A percentile compares a stretch with the other conserved stretches of the same genome.
These are phyloP conservation scores for Withania somnifera DNA, from an alignment of 305 asterid genomes.

Conservation along the genomic window DNA sequence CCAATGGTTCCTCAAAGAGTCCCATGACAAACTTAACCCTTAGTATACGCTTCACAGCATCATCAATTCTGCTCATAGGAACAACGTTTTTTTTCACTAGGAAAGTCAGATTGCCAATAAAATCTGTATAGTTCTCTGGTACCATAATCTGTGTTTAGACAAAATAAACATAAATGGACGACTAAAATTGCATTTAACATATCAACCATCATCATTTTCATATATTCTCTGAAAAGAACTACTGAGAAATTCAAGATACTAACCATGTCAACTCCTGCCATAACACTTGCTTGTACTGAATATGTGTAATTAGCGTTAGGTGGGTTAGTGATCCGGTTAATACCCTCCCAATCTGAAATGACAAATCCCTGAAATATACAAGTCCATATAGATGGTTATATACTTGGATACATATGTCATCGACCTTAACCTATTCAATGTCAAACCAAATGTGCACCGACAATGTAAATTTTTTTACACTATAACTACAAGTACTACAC, in stretches of 20 bases:
- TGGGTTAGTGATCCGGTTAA: conserved; percentile 43
- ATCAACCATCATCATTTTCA: not conserved
- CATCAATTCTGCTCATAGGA: conserved; percentile 49
- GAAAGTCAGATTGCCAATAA: conserved; percentile 19
- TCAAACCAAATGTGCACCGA: not conserved
- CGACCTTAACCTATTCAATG: not conserved
- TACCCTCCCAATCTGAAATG: conserved; percentile 56
- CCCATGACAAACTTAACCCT: conserved; percentile 52
- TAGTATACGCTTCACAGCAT: conserved; percentile 42
- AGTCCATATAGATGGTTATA: not conserved
- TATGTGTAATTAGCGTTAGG: conserved; percentile 40
- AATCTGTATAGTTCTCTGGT: conserved; percentile 32
- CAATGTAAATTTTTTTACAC: not conserved
- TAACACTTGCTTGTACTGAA: conserved; percentile 41
- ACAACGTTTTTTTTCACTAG: conserved; percentile 30
- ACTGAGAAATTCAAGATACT: too few species aligned
- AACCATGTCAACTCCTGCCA: conserved; percentile 60
- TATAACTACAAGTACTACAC: not conserved
- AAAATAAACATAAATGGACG: not conserved
- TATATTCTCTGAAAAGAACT: too few species aligned
- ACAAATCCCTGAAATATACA: conserved; percentile 42
- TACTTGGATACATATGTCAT: not conserved
- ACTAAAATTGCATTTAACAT: not conserved
- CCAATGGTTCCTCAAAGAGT: conserved; percentile 44
- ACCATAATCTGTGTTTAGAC: conserved; percentile 33